Evolutionary conservation across 768 basidiomycete genomes (phyloP), one percentile per base, ranked within the genome.

Genomic region (Kwoniella bestiolae): DNA sequence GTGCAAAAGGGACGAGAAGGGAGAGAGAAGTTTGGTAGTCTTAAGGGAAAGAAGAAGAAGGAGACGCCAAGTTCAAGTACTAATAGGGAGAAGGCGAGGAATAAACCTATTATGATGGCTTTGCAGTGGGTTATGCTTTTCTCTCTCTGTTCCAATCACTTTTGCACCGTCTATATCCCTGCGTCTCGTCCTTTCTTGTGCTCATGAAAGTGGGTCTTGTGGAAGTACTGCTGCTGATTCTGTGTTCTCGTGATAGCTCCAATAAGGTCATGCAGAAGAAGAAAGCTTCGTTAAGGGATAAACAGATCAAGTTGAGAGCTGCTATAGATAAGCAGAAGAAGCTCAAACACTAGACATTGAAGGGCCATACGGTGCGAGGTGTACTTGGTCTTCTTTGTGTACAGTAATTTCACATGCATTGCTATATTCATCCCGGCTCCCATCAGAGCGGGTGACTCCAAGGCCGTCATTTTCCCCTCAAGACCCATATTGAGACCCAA

Each of bases 1-100:
- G 90, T 97, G 68, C 88, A 90, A 76, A 91, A 92, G 78, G 95
- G 95, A 0, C 86, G 94, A 41, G 94, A 98, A 81, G 95, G 93
- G 0, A 86, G 95, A 53, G 94, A 95, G 79, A 95, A 94, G 83
- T 96, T 88, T 77, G 91, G 91, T 23, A 91, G 90, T 41, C 82
- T 86, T 70, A 95, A 90, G 83, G 93, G 92, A n/a, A 94, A 94
- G 84, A 90, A 91, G 82, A 91, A 87, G 65, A 92, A 92, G 79
- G 91, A 84, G 35, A 82, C 83, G 11, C 87, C 89, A 65, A 92
- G 91, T 81, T 92, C 91, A 77, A 88, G 90, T 61, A 95, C 94
- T 34, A 96, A 96, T 81, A 85, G 87, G 76, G 91, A 95, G 83
- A 96, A 96, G 86, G 87, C 88, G 41, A 86, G 90, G 78, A 94